Evolutionary conservation across 2,329 filamentous ascomycete species (phyloP).

Genomic region (Botrytis fabae): DNA sequence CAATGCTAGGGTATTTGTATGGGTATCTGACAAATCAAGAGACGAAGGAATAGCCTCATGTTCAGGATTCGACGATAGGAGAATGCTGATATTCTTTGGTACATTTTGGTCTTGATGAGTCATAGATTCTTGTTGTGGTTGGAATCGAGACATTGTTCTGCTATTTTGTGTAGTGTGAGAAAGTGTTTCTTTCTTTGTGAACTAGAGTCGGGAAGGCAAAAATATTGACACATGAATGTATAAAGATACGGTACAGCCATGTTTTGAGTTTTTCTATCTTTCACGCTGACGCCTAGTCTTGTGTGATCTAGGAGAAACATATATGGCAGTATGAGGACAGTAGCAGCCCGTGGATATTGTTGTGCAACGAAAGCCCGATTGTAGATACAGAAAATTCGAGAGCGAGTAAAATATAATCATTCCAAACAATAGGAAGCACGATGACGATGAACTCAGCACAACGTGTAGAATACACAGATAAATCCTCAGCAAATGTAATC

Average conservation of each 20-base stretch:
- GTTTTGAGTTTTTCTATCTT: too few relatives aligned
- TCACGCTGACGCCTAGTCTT: neutral
- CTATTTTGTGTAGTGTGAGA: too few relatives aligned
- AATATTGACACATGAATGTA: neutral
- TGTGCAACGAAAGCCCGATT: too few relatives aligned
- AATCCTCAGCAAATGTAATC: too few relatives aligned
- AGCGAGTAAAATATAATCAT: too few relatives aligned
- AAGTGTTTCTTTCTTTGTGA: neutral
- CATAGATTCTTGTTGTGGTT: too few relatives aligned
- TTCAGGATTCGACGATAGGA: neutral
- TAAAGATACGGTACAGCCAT: neutral
- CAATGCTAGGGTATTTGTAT: too few relatives aligned
- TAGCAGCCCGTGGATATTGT: neutral
- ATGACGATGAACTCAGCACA: too few relatives aligned
- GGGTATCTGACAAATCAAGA: too few relatives aligned
- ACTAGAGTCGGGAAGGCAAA: neutral
- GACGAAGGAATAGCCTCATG: fast-evolving
- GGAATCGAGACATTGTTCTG: neutral
- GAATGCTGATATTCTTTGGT: neutral
- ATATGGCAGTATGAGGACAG: neutral
- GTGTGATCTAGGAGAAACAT: neutral
- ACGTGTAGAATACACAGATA: too few relatives aligned
- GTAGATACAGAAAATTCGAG: neutral
- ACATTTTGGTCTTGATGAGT: neutral
- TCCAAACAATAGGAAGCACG: too few relatives aligned